Evolutionary conservation across 2,329 filamentous ascomycete species (phyloP), one percentile per base, ranked within the genome.

Genomic region (Epichloe uncinata): DNA sequence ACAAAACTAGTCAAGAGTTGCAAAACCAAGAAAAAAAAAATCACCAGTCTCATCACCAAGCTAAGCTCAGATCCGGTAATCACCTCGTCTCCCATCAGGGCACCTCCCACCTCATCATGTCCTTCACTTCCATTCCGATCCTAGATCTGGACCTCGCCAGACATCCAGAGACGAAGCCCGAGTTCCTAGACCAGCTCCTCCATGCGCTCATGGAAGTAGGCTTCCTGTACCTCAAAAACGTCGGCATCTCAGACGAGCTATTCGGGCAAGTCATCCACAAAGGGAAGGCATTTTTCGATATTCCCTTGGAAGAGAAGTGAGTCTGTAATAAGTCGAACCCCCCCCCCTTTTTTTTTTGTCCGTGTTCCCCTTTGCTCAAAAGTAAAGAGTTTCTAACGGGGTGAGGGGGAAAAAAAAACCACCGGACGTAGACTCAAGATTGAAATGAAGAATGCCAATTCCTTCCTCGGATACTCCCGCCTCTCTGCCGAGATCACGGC

Each of bases 191-290:
- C 1, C 73, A 86, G 48, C 74, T 95, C 34, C 83, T 85, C 15
- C 73, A 85, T 65, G 86, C 87, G 0, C 69, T 95, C 34, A 78
- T 95, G 59, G 84, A 91, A 63, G 85, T 94, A n/a, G 88, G 88
- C 2, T 95, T 95, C 60, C 66, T 94, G 20, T 95, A 95, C 61
- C 77, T 95, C 53, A 84, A 94, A 22, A 22, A n/a, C 60, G 82
- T 86, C 2, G 85, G 84, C 20, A 81, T 91, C 47, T 72, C 83
- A 5, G 75, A 82, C 15, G 70, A 76, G 38, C 67, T 91, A 48
- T 80, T 85, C 57, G 61, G 22, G 22, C n/a, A 75, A 53, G 85
- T 91, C 26, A 80, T 87, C 48, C 60, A 68, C 2, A 75, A 88
- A 59, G 86, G 85, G 42, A 79, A 78, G 49, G 72, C 69, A 0